Conservation (phyloP, 805 yeast species). For the Debaryomyces prosopidis region DNA sequence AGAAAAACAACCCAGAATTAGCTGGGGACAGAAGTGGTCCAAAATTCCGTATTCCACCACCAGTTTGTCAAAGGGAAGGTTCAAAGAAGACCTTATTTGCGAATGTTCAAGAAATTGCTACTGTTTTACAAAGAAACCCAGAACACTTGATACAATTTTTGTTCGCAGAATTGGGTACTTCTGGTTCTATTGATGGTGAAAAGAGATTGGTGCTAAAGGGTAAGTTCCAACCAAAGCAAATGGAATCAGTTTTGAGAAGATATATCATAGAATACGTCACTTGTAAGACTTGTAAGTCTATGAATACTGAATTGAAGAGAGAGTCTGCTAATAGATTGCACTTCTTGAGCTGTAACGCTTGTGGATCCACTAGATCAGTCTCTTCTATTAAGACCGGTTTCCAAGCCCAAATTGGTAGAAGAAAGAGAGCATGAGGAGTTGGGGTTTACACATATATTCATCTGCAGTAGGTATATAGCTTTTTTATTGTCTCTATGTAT, state of each 20-base stretch:
- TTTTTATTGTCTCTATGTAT: conserved; percentile 9
- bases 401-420: conserved; percentile 95
- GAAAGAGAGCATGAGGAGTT: conserved; percentile 55
- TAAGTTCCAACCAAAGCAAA: conserved; percentile 95
- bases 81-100: conserved; percentile 94
- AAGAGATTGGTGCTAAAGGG: conserved; percentile 97
- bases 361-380: conserved; percentile 97
- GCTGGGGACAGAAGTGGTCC: conserved; percentile 95
- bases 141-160: conserved; percentile 95
- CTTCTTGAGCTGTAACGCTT: conserved; percentile 95
- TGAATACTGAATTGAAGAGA: conserved; percentile 93
- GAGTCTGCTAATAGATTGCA: conserved; percentile 95
- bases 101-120: conserved; percentile 91
- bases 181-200: conserved; percentile 98
- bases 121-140: conserved; percentile 92
- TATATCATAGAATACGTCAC: conserved; percentile 97
- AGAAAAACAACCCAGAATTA: conserved; percentile 94
- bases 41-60: conserved; percentile 96
- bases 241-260: conserved; percentile 94
- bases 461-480: conserved; percentile 3
- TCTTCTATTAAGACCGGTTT: conserved; percentile 98
- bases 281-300: conserved; percentile 97
- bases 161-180: conserved; percentile 98
- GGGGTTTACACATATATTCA: conserved; percentile 1
- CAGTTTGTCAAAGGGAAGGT: conserved; percentile 96